phyloP scores from a whole-genome alignment of 805 yeast species.

The Metschnikowia orientalis region DNA sequence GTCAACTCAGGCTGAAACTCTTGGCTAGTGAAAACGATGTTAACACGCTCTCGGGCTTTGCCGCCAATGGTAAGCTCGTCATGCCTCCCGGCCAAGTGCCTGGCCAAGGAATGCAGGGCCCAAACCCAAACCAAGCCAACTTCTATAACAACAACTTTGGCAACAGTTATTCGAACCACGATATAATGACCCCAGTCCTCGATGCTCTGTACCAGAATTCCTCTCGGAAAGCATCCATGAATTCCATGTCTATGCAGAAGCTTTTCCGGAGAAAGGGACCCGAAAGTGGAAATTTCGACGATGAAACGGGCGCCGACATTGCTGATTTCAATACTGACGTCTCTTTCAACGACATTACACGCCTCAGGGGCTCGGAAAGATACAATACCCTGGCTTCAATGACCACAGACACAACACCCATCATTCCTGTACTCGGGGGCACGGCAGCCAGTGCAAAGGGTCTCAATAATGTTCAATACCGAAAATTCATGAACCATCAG shows the following conservation, averaged over 20 bases:
- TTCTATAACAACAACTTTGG: slow-evolving; percentile 2
- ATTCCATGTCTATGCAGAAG: slow-evolving; percentile 35
- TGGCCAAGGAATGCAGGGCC: slow-evolving; percentile 6
- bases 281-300: slow-evolving; percentile 30
- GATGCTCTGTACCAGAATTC: slow-evolving; percentile 1
- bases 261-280: slow-evolving; percentile 40
- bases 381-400: slow-evolving; percentile 43
- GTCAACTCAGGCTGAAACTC: slow-evolving; percentile 31
- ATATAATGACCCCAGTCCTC: slow-evolving; percentile 25
- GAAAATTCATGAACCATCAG: slow-evolving; percentile 65
- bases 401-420: slow-evolving; percentile 59
- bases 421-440: slow-evolving; percentile 63
- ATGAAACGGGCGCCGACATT: slow-evolving; percentile 35
- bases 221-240: slow-evolving; percentile 35
- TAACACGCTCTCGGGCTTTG: slow-evolving; percentile 18
- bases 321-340: slow-evolving; percentile 35
- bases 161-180: slow-evolving; percentile 23
- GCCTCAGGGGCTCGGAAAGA: slow-evolving; percentile 56
- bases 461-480: slow-evolving; percentile 54
- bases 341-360: slow-evolving; percentile 62
- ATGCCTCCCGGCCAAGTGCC: slow-evolving; percentile 5
- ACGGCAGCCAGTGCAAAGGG: slow-evolving; percentile 20
- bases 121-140: slow-evolving; percentile 1
- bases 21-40: slow-evolving; percentile 29
- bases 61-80: slow-evolving; percentile 15